Evolutionary conservation across 1,284 basidiomycete species (phyloP), one percentile per base, ranked within the genome.

Genomic region (Apiotrichum laibachii): DNA sequence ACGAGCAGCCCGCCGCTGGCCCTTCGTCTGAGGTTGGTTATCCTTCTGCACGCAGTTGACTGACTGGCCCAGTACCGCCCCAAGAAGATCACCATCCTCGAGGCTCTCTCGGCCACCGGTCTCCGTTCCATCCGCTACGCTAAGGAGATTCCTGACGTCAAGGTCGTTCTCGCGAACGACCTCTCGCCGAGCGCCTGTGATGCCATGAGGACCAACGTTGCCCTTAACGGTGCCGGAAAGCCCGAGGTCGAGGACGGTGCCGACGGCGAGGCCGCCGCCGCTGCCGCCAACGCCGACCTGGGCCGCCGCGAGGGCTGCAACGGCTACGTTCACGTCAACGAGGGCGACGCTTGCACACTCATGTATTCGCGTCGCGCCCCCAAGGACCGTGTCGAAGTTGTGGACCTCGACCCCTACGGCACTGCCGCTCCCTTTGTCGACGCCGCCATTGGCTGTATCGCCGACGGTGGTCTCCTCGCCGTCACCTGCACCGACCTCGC

Each of bases 361-460:
- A 93, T 98, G 90, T 98, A 98, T 76, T 83, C 83, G 51, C 92
- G 96, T 74, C 87, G 93, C 44, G 80, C 65, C 83, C 53, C 85
- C 85, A 44, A 82, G 44, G 80, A 84, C 13, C 86, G 88, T 7
- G 94, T 97, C 40, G 93, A 99, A 66, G 90, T 93, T 35, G 87
- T 99, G 21, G 96, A 99, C 75, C 83, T 99, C 18, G 95, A 99
- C 73, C 96, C 96, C 0, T 99, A 99, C 72, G 96, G 96, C 0
- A 95, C 92, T 7, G 96, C 96, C 1, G 89, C 92, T 4, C 93
- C 94, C 0, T 99, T 99, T 76, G 86, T 99, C 35, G 96, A 99
- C 70, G 88, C 88, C n/a, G 92, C 95, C 0, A 87, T 99, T n/a
- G 92, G 96, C 70, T 86, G 85, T 56, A 83, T 98, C 3, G 84